Conservation (phyloP, 495 filamentous ascomycete genomes). For the Astrothelium subdiscretum region DNA sequence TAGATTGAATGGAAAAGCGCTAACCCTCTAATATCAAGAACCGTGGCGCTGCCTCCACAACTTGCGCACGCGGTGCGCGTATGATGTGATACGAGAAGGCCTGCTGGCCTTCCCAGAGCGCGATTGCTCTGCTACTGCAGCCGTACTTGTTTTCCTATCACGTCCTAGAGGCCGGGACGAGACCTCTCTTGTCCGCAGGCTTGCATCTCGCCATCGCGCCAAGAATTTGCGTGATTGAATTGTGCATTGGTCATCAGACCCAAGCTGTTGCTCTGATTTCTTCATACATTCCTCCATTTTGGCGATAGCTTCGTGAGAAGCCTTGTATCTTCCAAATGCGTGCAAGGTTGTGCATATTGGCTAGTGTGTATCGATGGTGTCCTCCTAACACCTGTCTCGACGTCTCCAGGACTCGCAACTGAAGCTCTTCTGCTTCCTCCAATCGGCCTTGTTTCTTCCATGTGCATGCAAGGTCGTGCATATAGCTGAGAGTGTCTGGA, state of each 20-base stretch:
- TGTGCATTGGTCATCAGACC: slow-evolving; percentile 4
- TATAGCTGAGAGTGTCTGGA: slow-evolving; percentile 1
- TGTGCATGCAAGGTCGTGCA: not conserved
- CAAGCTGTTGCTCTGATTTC: not conserved
- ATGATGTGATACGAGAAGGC: not conserved
- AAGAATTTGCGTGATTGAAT: not conserved
- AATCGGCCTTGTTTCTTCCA: slow-evolving; percentile 1
- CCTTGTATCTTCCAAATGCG: not conserved
- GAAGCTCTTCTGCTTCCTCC: slow-evolving; percentile 4
- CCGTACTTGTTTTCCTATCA: not conserved
- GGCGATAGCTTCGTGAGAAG: not conserved
- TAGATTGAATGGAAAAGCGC: too few species aligned
- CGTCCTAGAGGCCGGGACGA: not conserved
- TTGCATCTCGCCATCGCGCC: not conserved
- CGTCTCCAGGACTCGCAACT: not conserved
- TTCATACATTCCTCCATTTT: not conserved
- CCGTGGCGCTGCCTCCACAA: not conserved
- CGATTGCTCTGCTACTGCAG: not conserved
- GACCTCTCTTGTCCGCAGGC: not conserved
- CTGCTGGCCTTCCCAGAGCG: not conserved
- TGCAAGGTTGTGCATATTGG: slow-evolving; percentile 2
- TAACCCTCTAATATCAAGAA: too few species aligned
- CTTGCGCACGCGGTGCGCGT: not conserved
- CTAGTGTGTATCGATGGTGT: slow-evolving; percentile 8
- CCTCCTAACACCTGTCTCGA: not conserved